Evolutionary conservation across 1,139 yeast species (phyloP).

Genomic region (Lodderomyces oxycetoniae): DNA sequence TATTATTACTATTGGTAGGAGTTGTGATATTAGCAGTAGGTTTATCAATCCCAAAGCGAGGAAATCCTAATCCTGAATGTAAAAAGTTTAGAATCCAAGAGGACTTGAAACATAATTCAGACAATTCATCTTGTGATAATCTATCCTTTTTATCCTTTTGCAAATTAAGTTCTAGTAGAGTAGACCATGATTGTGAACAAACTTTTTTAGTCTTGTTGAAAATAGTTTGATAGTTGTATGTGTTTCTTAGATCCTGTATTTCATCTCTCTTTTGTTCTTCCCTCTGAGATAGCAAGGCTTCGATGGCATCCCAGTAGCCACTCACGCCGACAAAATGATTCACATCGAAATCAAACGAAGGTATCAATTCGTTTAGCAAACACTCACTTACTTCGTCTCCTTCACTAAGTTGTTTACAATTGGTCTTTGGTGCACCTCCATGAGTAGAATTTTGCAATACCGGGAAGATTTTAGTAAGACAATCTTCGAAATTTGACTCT

Average conservation of each 20-base stretch:
- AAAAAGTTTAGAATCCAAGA: slow-evolving; percentile 69
- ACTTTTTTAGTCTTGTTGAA: slow-evolving; percentile 42
- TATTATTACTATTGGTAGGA: no score
- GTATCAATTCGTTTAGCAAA: slow-evolving; percentile 50
- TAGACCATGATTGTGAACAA: slow-evolving; percentile 39
- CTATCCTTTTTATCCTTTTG: slow-evolving; percentile 24
- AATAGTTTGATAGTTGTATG: slow-evolving; percentile 37
- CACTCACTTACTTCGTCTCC: slow-evolving; percentile 40
- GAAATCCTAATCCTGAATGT: slow-evolving; percentile 71
- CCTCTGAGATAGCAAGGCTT: slow-evolving; percentile 37
- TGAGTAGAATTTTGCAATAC: slow-evolving; percentile 40
- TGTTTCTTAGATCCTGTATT: slow-evolving; percentile 11
- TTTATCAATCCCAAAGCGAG: slow-evolving; percentile 47
- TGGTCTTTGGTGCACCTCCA: slow-evolving; percentile 14
- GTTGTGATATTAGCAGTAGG: no score
- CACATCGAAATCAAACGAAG: slow-evolving; percentile 63
- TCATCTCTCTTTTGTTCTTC: slow-evolving; percentile 7
- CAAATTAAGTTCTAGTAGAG: slow-evolving; percentile 38
- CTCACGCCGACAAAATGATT: slow-evolving; percentile 75
- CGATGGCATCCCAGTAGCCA: slow-evolving; percentile 75
- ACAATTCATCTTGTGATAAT: slow-evolving; percentile 37
- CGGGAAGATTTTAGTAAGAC: slow-evolving; percentile 51
- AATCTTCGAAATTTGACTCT: slow-evolving; percentile 53
- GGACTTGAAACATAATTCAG: slow-evolving; percentile 59
- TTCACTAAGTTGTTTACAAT: slow-evolving; percentile 31